Base-by-base conservation (phyloP, 208 protist species). In the Phytomonas sp. region DNA sequence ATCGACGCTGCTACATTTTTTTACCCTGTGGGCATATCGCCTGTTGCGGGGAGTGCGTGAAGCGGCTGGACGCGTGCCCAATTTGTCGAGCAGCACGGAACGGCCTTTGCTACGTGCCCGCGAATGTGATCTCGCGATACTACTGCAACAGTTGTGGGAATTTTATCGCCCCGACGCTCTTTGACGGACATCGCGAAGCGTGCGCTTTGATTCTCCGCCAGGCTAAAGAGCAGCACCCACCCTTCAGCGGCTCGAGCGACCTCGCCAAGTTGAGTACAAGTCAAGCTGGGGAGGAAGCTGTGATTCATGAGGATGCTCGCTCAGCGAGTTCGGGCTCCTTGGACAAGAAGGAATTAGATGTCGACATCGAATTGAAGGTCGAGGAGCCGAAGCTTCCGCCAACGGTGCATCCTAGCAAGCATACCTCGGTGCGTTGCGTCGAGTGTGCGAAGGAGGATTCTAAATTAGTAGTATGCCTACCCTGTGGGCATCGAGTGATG, bases 11-110 rank as follows among this genome's bases (percentile, higher is more conserved):
- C 66, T 91, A 81, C 75, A 89, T 88, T 7, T 95, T 96, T 70
- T 74, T 94, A n/a, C 92, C 92, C 20, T 96, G 92, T 60, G 92
- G 92, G 7, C 92, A 96, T 74, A 79, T 92, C 15, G 74, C 78
- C 51, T 89, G 83, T 72, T 95, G 92, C 61, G 62, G 66, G 32
- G 76, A 72, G 46, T 95, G 92, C 76, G 84, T 73, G 46, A 77
- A 74, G 60, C 66, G 62, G 36, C 70, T 95, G 33, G 75, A 87
- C 33, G 60, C 60, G 31, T 96, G 92, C 66, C 89, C 92, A 0
- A n/a, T 96, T 3, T 96, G 92, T 63, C 84, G 92, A 23, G 67
- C 77, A 29, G 76, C 78, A 36, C 83, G 85, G 31, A 63, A 63
- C 28, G 85, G 70, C 3, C 71, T 91, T 0, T 93, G 89, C 69